Percentiles rank a stretch among this genome's conserved stretches.
These are phyloP conservation scores for Camellia granthamiana DNA, from an alignment of 148 eudicot species.

Conservation along the genomic window DNA sequence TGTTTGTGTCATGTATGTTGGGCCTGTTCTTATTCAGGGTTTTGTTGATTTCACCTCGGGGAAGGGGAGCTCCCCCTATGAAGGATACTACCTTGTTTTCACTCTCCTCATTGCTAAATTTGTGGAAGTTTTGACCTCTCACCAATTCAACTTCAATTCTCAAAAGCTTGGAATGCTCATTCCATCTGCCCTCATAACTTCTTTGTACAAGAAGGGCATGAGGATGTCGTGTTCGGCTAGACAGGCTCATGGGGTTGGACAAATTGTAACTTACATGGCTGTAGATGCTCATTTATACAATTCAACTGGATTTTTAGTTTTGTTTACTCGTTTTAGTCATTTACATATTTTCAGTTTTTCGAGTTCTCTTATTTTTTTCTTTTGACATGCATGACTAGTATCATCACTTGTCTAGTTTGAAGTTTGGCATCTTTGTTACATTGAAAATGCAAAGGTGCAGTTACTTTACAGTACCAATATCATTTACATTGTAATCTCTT, in stretches of 20 bases:
- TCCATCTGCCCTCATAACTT: slow-evolving; percentile 70
- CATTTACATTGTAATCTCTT: no score
- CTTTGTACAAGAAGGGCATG: slow-evolving; percentile 79
- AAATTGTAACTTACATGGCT: slow-evolving; percentile 92
- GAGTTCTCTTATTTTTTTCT: no score
- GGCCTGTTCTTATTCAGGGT: slow-evolving; percentile 66
- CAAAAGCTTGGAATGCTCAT: slow-evolving; percentile 89
- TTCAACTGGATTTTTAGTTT: no score
- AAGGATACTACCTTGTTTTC: slow-evolving; percentile 77
- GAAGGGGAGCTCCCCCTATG: slow-evolving; percentile 51
- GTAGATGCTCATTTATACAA: slow-evolving; percentile 99
- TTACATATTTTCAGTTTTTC: no score
- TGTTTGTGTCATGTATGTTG: slow-evolving; percentile 77
- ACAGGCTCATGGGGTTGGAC: slow-evolving; percentile 87
- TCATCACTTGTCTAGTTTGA: no score
- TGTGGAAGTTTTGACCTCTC: slow-evolving; percentile 67
- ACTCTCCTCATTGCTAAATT: slow-evolving; percentile 63
- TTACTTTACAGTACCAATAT: no score
- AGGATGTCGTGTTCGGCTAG: slow-evolving; percentile 74
- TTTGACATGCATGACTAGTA: no score
- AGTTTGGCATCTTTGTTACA: no score
- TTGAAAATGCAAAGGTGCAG: no score
- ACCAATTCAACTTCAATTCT: slow-evolving; percentile 82
- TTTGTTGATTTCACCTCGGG: slow-evolving; percentile 79
- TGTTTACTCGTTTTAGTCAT: no score